A percentile compares a stretch with the other conserved stretches of the same genome.
Evolutionary conservation across 306 rosid genomes (phyloP).

Genomic region (Malus sieversii): DNA sequence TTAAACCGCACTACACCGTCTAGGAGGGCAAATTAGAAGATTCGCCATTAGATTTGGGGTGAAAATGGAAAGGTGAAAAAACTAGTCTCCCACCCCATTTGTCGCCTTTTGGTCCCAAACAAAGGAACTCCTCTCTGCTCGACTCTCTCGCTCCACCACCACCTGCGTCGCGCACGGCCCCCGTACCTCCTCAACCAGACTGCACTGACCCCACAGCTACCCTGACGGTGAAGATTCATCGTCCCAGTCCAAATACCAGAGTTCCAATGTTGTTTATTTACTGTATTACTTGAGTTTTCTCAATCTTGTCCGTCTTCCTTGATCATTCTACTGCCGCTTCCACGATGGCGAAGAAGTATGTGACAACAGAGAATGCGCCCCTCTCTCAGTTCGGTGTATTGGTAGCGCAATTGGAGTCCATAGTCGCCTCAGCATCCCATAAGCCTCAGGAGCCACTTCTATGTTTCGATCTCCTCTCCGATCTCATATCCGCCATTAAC

Average conservation of each 20-base stretch:
- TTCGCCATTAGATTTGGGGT: neutral
- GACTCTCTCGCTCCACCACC: neutral
- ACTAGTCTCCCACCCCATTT: neutral
- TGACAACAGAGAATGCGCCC: slow-evolving; percentile 47
- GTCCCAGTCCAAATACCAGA: neutral
- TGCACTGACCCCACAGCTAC: neutral
- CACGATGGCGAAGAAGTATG: slow-evolving; percentile 48
- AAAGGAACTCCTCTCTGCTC: neutral
- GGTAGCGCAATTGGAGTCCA: slow-evolving; percentile 93
- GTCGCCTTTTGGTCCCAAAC: neutral
- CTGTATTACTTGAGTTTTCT: neutral
- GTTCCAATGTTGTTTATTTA: neutral
- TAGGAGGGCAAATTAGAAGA: neutral
- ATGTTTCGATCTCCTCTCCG: slow-evolving; percentile 98
- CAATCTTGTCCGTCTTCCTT: neutral
- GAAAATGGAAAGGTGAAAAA: neutral
- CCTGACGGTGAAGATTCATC: neutral
- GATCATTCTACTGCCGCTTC: neutral
- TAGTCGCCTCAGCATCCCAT: slow-evolving; percentile 77
- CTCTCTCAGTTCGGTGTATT: slow-evolving; percentile 91
- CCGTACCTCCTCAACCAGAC: neutral
- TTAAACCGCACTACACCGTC: neutral
- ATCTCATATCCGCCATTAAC: slow-evolving; percentile 88
- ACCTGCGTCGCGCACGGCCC: neutral
- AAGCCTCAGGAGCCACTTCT: slow-evolving; percentile 86